phyloP scores from a whole-genome alignment of 2,329 filamentous ascomycete species.

The Fusarium brachygibbosum region DNA sequence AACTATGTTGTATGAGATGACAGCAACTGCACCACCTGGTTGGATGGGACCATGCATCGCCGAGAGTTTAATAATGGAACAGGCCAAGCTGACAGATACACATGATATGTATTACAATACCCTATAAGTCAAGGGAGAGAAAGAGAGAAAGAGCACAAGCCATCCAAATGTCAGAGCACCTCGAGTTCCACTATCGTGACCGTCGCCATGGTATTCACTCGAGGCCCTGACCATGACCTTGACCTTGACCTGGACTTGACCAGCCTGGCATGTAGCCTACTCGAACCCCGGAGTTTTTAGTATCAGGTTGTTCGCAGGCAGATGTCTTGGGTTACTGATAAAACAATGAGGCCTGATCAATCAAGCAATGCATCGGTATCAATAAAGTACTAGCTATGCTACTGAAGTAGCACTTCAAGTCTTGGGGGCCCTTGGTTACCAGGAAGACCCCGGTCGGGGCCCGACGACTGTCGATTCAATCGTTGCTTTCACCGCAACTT shows the following conservation, averaged over 20 bases:
- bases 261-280: background rate
- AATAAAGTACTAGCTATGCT: background rate
- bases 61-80: slow-evolving; percentile 22
- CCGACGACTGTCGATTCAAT: slow-evolving; percentile 37
- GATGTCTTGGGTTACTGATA: slow-evolving; percentile 9
- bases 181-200: slow-evolving; percentile 40
- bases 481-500: slow-evolving; percentile 51
- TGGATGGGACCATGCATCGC: slow-evolving; percentile 6
- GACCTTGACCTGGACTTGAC: slow-evolving; percentile 7
- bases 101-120: background rate
- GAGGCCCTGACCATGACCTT: slow-evolving; percentile 17
- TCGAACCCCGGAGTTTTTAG: slow-evolving; percentile 15
- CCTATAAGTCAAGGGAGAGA: slow-evolving; percentile 1
- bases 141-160: slow-evolving; percentile 33
- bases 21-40: background rate
- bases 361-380: slow-evolving; percentile 1
- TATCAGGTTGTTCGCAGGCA: background rate
- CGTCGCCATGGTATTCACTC: slow-evolving; percentile 41
- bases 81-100: slow-evolving; percentile 28
- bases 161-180: slow-evolving; percentile 37
- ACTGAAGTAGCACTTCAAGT: slow-evolving; percentile 6
- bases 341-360: slow-evolving; percentile 6
- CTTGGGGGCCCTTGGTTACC: slow-evolving; percentile 23
- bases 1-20: background rate
- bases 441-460: slow-evolving; percentile 45